Conservation (phyloP, 2,329 filamentous ascomycete genomes). For the Aspergillus ustus region DNA sequence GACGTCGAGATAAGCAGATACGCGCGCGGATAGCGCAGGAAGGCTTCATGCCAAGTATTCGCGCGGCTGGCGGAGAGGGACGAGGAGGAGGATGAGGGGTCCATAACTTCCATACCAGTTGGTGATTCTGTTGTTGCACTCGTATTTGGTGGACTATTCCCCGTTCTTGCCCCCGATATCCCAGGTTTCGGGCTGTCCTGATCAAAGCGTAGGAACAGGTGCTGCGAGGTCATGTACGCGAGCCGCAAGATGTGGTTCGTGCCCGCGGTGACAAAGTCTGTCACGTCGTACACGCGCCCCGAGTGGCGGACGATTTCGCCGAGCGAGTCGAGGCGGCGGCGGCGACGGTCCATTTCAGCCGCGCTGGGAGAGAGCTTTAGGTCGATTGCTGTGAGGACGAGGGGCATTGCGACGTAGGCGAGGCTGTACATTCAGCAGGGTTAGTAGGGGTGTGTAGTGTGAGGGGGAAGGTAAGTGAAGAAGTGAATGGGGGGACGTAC, state of each 20-base stretch:
- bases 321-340: conserved; percentile 26
- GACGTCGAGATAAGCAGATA: conserved; percentile 34
- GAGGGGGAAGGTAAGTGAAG: background rate
- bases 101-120: background rate
- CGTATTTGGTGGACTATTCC: background rate
- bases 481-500: conserved; percentile 35
- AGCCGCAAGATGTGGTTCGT: conserved; percentile 33
- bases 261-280: conserved; percentile 30
- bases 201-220: conserved; percentile 27
- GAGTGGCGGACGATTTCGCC: conserved; percentile 32
- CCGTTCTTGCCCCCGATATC: background rate
- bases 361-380: conserved; percentile 31
- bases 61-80: conserved; percentile 5
- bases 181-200: background rate
- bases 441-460: background rate
- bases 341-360: conserved; percentile 20
- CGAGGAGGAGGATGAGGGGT: background rate
- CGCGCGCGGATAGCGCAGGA: conserved; percentile 29
- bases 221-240: conserved; percentile 30
- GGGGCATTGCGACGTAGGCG: conserved; percentile 33
- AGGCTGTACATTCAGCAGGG: conserved; percentile 20
- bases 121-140: background rate
- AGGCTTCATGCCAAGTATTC: conserved; percentile 32
- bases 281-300: conserved; percentile 31
- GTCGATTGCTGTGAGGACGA: conserved; percentile 34